Conservation (phyloP, 345 rosid species). For the Hibiscus mutabilis region DNA sequence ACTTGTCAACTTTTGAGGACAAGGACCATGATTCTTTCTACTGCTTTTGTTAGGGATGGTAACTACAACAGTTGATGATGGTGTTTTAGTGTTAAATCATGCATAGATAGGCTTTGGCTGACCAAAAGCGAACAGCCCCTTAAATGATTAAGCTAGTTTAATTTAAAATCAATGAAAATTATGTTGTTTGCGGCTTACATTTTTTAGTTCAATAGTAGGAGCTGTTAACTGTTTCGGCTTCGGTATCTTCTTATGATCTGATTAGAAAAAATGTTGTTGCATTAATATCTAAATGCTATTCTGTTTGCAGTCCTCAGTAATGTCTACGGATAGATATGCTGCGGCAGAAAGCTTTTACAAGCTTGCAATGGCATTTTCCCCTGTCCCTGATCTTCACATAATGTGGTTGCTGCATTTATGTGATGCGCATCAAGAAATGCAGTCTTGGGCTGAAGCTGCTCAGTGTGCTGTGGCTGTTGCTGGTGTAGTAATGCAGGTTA, state of each 20-base stretch:
- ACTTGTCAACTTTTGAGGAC: not conserved
- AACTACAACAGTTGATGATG: not conserved
- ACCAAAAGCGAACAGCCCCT: not conserved
- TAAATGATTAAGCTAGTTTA: not conserved
- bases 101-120: not conserved
- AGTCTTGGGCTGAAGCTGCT: slow-evolving; percentile 99
- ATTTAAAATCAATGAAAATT: not conserved
- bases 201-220: not conserved
- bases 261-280: not conserved
- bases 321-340: slow-evolving; percentile 89
- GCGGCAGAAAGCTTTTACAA: slow-evolving; percentile 96
- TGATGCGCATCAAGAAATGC: slow-evolving; percentile 99
- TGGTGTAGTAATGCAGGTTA: slow-evolving; percentile 14
- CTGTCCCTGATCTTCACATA: slow-evolving; percentile 98
- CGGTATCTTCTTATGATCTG: not conserved
- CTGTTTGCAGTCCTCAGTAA: slow-evolving; percentile 53
- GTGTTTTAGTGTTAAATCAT: not conserved
- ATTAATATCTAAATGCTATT: slow-evolving; percentile 1
- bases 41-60: not conserved
- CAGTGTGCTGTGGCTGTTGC: slow-evolving; percentile 26
- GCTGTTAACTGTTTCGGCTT: not conserved
- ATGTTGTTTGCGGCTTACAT: not conserved
- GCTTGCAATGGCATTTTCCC: slow-evolving; percentile 98
- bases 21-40: not conserved
- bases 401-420: slow-evolving; percentile 99